These are phyloP conservation scores for Thermothielavioides terrestris DNA, from an alignment of 495 filamentous ascomycete genomes.

Conservation along the genomic window DNA sequence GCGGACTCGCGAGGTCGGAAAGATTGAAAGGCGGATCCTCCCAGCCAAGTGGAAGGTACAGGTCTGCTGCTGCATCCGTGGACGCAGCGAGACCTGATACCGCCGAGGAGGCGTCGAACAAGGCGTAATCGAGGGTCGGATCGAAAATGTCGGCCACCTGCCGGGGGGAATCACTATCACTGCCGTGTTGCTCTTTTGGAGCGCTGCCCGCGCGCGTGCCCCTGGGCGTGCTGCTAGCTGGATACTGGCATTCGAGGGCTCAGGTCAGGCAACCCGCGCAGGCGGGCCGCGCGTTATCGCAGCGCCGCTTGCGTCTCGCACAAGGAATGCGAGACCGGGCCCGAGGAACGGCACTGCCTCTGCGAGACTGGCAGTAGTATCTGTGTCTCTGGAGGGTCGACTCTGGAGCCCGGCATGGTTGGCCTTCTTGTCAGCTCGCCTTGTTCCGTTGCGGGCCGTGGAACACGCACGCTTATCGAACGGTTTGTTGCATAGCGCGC, in stretches of 20 bases:
- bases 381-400: constrained; percentile 4
- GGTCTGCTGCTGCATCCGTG: neutral
- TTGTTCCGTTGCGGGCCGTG: too few species aligned
- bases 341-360: neutral
- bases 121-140: neutral
- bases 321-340: neutral
- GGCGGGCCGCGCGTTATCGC: neutral
- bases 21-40: neutral
- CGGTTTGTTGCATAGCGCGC: constrained; percentile 2
- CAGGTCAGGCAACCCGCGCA: neutral
- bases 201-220: too few species aligned
- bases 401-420: neutral
- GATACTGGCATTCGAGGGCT: neutral
- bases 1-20: neutral
- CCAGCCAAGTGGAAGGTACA: neutral
- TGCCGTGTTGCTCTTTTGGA: too few species aligned
- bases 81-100: neutral
- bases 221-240: neutral
- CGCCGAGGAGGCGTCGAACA: neutral
- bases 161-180: too few species aligned
- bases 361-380: constrained; percentile 4
- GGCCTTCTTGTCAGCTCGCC: neutral
- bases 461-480: constrained; percentile 7
- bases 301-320: constrained; percentile 2
- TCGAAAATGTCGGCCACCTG: neutral